Conservation (phyloP, 176 grass and related monocot genomes). For the Saccharum officinarum region DNA sequence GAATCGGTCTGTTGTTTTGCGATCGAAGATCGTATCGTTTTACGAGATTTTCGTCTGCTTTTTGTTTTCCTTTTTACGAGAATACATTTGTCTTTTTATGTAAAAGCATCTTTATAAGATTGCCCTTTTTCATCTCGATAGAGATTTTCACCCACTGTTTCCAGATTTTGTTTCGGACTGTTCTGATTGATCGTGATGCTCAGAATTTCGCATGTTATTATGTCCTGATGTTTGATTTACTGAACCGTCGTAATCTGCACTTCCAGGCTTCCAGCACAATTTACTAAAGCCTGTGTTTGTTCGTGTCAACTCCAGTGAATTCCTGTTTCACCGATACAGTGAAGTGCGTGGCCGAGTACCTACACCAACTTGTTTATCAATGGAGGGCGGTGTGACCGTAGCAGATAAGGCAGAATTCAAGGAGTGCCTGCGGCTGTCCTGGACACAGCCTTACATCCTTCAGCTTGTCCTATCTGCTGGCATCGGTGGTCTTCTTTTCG, state of each 20-base stretch:
- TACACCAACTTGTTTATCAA: slow-evolving; percentile 16
- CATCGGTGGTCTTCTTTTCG: slow-evolving; percentile 92
- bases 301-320: background rate
- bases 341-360: background rate
- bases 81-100: background rate
- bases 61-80: rapidly evolving
- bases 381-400: slow-evolving; percentile 71
- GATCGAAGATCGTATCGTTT: background rate
- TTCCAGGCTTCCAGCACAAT: background rate
- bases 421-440: slow-evolving; percentile 74
- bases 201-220: background rate
- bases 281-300: background rate
- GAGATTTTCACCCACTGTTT: background rate
- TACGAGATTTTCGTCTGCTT: background rate
- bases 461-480: slow-evolving; percentile 88
- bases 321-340: background rate
- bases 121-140: background rate
- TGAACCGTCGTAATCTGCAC: background rate
- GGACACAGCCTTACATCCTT: slow-evolving; percentile 90
- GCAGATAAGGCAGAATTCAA: slow-evolving; percentile 69
- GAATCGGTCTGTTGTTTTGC: background rate
- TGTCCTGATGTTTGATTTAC: background rate
- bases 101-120: slow-evolving; percentile 1
- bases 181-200: background rate
- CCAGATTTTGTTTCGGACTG: background rate